Evolutionary conservation across 2,329 filamentous ascomycete species (phyloP), one percentile per base, ranked within the genome.

Genomic region (Xylaria sp.): DNA sequence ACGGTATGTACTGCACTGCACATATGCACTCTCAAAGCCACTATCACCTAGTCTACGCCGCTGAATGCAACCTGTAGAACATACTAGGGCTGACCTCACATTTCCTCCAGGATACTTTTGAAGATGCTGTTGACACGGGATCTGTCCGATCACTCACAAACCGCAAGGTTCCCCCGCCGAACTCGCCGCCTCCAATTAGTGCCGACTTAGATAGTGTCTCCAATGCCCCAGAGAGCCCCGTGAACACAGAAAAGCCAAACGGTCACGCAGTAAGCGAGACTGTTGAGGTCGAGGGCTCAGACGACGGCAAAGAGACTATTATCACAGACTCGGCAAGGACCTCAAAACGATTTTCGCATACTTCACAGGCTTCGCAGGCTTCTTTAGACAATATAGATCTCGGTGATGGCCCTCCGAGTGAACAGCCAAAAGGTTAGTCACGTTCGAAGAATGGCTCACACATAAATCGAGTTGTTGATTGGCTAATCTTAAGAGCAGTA

Each of bases 41-140:
- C 62, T 51, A 31, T 42, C 36, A 49, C 58, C 59, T 33, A 31
- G 51, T 49, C 62, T 20, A 71, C 13, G 76, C 65, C 53, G 15
- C 31, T 60, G 54, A 49, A 58, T 65, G 44, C 59, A 59, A 36
- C 58, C 23, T 40, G 36, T 40, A 38, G 31, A 11, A 31, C 53
- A 11, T 23, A 26, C 54, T 51, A 51, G 10, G 62, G 65, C 73
- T 77, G 56, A 77, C 60, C 20, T 42, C 13, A 13, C 65, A 33
- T 59, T 26, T 2, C 54, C n/a, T 68, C 60, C 73, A 93, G 90
- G 91, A 94, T 75, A 88, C 87, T 17, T 97, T 97, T 77, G 93
- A 97, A 82, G 93, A 97, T 84, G 93, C 93, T 64, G 83, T 88
- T 74, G 91, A 93, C 79, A 87, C 85, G 68, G 81, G 83, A 54